Percentiles rank a stretch among this genome's conserved stretches.
These are phyloP conservation scores for Tylopilus sp. DNA, from an alignment of 768 basidiomycete species.

Conservation along the genomic window DNA sequence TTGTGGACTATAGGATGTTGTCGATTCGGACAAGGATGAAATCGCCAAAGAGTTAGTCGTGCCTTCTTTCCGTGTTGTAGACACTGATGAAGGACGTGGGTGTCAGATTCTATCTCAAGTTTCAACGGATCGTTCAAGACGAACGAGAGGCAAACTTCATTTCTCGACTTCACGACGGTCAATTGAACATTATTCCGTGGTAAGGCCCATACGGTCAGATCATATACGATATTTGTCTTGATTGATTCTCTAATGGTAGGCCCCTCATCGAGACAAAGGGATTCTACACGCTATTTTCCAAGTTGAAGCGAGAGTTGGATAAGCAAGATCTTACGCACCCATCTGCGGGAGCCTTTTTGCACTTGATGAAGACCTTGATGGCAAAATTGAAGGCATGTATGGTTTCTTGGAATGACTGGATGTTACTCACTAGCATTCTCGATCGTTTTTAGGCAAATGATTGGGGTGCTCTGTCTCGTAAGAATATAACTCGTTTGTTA, in stretches of 20 bases:
- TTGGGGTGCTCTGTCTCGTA: slow-evolving; percentile 63
- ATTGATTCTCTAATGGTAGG: slow-evolving; percentile 12
- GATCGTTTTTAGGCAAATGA: slow-evolving; percentile 44
- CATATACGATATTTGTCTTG: not conserved
- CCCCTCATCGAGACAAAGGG: slow-evolving; percentile 61
- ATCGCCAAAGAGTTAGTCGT: slow-evolving; percentile 52
- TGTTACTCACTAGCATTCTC: not conserved
- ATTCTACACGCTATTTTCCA: slow-evolving; percentile 54
- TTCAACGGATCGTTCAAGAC: slow-evolving; percentile 58
- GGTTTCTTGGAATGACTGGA: not conserved
- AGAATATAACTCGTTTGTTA: slow-evolving; percentile 11
- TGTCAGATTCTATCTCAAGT: slow-evolving; percentile 51
- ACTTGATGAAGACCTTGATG: slow-evolving; percentile 60
- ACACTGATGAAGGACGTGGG: not conserved
- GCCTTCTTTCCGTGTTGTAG: not conserved
- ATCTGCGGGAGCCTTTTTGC: slow-evolving; percentile 52
- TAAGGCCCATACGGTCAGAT: not conserved
- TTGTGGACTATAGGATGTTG: slow-evolving; percentile 50
- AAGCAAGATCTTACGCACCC: slow-evolving; percentile 46
- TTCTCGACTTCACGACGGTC: slow-evolving; percentile 53
- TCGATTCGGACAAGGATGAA: slow-evolving; percentile 57
- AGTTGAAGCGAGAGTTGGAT: slow-evolving; percentile 46
- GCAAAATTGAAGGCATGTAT: slow-evolving; percentile 58
- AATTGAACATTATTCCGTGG: slow-evolving; percentile 60
- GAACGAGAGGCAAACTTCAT: slow-evolving; percentile 65